Percentiles rank a stretch among this genome's conserved stretches.
Evolutionary conservation across 106 monocot genomes (phyloP).

Genomic region (Ottelia alismoides): DNA sequence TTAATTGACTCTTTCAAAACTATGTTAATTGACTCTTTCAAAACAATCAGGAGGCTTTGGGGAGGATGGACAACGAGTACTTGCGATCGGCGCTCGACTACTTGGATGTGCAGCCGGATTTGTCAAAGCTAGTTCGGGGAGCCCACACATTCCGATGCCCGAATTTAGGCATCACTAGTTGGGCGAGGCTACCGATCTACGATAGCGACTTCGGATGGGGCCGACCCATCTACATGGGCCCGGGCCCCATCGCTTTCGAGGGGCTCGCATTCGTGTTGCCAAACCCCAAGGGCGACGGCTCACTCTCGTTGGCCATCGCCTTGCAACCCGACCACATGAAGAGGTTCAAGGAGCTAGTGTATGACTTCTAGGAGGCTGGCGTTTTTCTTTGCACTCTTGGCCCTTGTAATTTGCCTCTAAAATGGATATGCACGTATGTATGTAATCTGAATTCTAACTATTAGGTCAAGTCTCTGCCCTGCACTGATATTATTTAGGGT

Average conservation of each 20-base stretch:
- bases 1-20: too few relatives aligned
- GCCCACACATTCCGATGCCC: slow-evolving; percentile 73
- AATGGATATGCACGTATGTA: too few relatives aligned
- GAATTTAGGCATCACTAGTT: slow-evolving; percentile 75
- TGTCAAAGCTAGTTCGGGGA: slow-evolving; percentile 48
- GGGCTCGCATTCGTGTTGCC: slow-evolving; percentile 65
- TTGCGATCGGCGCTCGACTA: slow-evolving; percentile 71
- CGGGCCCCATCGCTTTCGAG: slow-evolving; percentile 56
- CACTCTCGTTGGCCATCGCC: slow-evolving; percentile 65
- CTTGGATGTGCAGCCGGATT: slow-evolving; percentile 69
- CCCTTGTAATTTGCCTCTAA: too few relatives aligned
- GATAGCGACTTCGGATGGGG: slow-evolving; percentile 97
- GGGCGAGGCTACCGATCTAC: slow-evolving; percentile 61
- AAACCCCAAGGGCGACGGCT: slow-evolving; percentile 52
- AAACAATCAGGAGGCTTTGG: slow-evolving; percentile 46
- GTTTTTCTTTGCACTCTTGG: too few relatives aligned
- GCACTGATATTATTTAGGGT: too few relatives aligned
- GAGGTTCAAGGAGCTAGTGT: slow-evolving; percentile 47
- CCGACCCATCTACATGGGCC: slow-evolving; percentile 69
- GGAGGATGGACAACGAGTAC: slow-evolving; percentile 67
- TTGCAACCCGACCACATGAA: slow-evolving; percentile 72
- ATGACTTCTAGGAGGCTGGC: too few relatives aligned
- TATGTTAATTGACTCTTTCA: too few relatives aligned
- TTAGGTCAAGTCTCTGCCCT: too few relatives aligned
- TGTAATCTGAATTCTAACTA: too few relatives aligned